A percentile compares a stretch with the other conserved stretches of the same genome.
phyloP scores from a whole-genome alignment of 75 land plant species.

The Picea glauca region DNA sequence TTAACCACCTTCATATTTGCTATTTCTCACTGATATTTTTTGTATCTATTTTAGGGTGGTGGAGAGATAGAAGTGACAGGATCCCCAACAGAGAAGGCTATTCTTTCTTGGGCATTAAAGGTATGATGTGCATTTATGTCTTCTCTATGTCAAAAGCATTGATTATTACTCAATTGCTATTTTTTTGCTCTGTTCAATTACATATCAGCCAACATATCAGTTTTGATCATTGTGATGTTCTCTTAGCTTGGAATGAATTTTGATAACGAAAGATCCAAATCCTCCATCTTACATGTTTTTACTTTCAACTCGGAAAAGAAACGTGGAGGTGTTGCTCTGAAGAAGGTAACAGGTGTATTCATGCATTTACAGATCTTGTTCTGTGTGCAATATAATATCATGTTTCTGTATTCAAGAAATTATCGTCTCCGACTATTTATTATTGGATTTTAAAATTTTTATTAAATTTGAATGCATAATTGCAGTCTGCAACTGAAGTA shows the following conservation, averaged over 20 bases:
- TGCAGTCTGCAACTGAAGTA: slow-evolving; percentile 13
- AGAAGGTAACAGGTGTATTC: slow-evolving; percentile 24
- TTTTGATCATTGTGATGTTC: background rate
- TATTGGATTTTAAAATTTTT: no score
- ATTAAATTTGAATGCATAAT: no score
- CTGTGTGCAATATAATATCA: no score
- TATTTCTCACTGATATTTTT: background rate
- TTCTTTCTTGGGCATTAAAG: slow-evolving; percentile 89
- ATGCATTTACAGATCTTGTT: slow-evolving; percentile 36
- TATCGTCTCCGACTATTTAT: no score
- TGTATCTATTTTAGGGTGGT: slow-evolving; percentile 39
- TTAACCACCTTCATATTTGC: background rate
- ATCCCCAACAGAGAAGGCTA: slow-evolving; percentile 95
- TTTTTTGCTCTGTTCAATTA: background rate
- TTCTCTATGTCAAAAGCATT: background rate
- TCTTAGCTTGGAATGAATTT: slow-evolving; percentile 85
- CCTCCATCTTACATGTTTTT: slow-evolving; percentile 52
- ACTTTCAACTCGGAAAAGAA: slow-evolving; percentile 97
- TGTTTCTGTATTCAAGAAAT: no score
- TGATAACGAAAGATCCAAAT: slow-evolving; percentile 43
- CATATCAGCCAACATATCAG: background rate
- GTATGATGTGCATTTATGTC: slow-evolving; percentile 33
- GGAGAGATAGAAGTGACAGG: slow-evolving; percentile 69
- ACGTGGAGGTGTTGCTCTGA: slow-evolving; percentile 80
- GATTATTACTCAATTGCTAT: background rate